A percentile compares a stretch with the other conserved stretches of the same genome.
phyloP scores from a whole-genome alignment of 768 basidiomycete genomes.

The Pleurotus salmoneostramineus region DNA sequence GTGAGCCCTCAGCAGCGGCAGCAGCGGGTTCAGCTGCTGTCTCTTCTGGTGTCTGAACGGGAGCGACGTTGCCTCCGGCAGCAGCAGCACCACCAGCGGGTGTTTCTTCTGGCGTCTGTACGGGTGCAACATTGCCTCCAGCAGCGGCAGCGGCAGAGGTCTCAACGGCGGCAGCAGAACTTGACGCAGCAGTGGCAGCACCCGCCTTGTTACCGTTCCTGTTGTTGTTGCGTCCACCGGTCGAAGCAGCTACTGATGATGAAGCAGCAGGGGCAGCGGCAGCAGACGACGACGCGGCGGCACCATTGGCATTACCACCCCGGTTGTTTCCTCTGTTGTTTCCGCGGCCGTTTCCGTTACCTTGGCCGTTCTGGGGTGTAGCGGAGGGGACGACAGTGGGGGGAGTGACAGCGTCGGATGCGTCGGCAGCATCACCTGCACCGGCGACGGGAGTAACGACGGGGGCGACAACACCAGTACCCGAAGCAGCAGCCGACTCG shows the following conservation, averaged over 20 bases:
- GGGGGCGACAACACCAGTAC: conserved; percentile 3
- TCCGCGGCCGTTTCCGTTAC: not conserved
- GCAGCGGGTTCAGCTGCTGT: not conserved
- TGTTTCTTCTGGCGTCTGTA: not conserved
- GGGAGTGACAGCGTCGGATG: conserved; percentile 1
- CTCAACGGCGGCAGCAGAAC: not conserved
- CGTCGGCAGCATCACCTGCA: not conserved
- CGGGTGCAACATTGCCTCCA: not conserved
- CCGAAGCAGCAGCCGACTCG: not conserved
- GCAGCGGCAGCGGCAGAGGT: not conserved
- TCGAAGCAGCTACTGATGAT: not conserved
- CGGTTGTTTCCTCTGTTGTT: not conserved
- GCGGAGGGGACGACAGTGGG: conserved; percentile 4
- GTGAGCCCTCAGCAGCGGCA: not conserved
- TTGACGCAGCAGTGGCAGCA: not conserved
- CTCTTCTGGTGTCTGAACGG: not conserved
- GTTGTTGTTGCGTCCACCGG: not conserved
- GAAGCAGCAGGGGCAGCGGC: conserved; percentile 5
- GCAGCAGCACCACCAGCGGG: not conserved
- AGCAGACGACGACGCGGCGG: conserved; percentile 5
- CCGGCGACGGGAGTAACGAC: not conserved
- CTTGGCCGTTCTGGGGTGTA: not conserved
- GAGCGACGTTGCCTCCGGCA: not conserved
- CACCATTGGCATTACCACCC: conserved; percentile 2
- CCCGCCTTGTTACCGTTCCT: not conserved